A percentile compares a stretch with the other conserved stretches of the same genome.
These are phyloP conservation scores for Fragaria ananassa DNA, from an alignment of 306 rosid genomes.

Conservation along the genomic window DNA sequence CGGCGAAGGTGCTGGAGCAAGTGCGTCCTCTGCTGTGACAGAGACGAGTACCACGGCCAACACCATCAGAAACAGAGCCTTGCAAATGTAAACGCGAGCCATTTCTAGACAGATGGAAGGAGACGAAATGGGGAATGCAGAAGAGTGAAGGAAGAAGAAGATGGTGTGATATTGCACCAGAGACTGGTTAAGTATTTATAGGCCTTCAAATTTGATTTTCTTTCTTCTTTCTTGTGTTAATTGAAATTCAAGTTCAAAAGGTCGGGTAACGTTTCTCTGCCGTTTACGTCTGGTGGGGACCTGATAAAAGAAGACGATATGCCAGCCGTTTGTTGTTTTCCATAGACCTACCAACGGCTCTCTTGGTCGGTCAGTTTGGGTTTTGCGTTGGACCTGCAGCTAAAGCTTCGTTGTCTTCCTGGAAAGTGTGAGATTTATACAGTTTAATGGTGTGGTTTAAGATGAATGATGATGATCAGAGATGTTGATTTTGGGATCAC, in stretches of 20 bases:
- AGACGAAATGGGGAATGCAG: background rate
- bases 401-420: background rate
- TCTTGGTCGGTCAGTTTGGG: constrained; percentile 12
- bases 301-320: background rate
- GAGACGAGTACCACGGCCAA: constrained; percentile 32
- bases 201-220: background rate
- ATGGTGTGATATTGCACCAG: background rate
- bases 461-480: background rate
- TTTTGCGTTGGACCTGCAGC: background rate
- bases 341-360: constrained; percentile 27
- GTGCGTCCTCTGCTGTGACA: constrained; percentile 31
- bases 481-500: background rate
- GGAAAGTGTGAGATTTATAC: background rate
- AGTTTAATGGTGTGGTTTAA: background rate
- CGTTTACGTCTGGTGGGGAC: constrained; percentile 12
- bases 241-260: background rate
- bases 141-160: background rate
- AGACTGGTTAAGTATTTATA: constrained; percentile 4
- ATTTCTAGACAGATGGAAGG: constrained; percentile 21
- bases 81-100: constrained; percentile 41
- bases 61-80: constrained; percentile 29
- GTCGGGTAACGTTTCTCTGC: constrained; percentile 10
- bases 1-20: constrained; percentile 44
- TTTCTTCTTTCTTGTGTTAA: background rate
- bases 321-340: constrained; percentile 17